Conservation (phyloP, 2,329 filamentous ascomycete genomes). For the Hypoxylon sp. region DNA sequence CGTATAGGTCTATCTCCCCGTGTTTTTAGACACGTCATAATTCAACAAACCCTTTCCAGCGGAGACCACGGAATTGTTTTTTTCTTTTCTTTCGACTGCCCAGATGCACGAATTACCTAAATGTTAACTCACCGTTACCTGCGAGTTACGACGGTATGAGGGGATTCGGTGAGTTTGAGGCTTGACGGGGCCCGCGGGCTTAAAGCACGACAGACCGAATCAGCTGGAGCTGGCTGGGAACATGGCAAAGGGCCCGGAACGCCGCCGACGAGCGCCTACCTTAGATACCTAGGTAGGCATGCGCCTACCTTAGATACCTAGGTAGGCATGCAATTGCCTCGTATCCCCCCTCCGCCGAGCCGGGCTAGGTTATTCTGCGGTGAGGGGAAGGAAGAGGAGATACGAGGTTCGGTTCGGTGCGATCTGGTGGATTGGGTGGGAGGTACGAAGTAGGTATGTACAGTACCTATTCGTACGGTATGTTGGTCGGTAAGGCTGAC, state of each 20-base stretch:
- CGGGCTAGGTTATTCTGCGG: background rate
- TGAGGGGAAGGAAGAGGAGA: background rate
- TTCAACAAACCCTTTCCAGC: background rate
- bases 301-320: too few species aligned
- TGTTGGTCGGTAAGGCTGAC: conserved; percentile 1
- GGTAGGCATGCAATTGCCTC: too few species aligned
- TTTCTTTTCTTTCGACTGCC: background rate
- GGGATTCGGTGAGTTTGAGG: background rate
- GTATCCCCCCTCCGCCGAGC: background rate
- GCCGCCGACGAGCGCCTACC: background rate
- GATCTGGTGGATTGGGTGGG: background rate
- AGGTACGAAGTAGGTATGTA: too few species aligned
- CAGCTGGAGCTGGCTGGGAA: background rate
- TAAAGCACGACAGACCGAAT: background rate
- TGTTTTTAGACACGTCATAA: conserved; percentile 19
- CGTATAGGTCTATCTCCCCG: background rate
- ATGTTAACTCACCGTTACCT: background rate
- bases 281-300: too few species aligned
- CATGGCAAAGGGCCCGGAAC: background rate
- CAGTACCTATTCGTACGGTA: background rate
- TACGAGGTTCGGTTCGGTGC: background rate
- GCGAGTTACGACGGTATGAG: background rate
- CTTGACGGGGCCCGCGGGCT: background rate
- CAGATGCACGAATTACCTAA: background rate
- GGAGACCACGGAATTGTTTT: background rate